Percentiles rank a stretch among this genome's conserved stretches.
Evolutionary conservation across 1,284 basidiomycete species (phyloP).

Genomic region (Ganoderma lucidum): DNA sequence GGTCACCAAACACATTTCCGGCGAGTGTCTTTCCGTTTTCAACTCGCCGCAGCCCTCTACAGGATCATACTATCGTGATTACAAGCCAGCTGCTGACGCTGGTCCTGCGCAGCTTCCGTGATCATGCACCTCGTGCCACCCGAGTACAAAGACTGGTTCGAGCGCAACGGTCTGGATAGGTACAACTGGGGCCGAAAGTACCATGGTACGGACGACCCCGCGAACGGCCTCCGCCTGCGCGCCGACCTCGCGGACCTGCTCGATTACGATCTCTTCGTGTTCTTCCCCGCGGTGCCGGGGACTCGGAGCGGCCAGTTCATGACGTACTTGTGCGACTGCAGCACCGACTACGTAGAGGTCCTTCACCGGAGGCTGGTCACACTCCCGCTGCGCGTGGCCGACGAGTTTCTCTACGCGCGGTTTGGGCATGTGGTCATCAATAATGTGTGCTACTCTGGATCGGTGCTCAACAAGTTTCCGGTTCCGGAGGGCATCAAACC

Average conservation of each 20-base stretch:
- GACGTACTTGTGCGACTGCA: background rate
- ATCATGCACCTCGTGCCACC: background rate
- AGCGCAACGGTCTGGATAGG: background rate
- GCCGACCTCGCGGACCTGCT: background rate
- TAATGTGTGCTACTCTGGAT: background rate
- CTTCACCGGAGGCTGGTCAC: slow-evolving; percentile 1
- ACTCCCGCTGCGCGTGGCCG: background rate
- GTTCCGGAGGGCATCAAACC: no score
- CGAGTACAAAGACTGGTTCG: background rate
- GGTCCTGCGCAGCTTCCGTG: background rate
- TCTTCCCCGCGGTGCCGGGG: background rate
- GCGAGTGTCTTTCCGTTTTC: no score
- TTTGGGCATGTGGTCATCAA: slow-evolving; percentile 6
- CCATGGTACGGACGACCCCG: background rate
- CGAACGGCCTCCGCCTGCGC: background rate
- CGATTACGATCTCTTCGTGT: background rate
- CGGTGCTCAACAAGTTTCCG: no score
- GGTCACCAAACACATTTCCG: background rate
- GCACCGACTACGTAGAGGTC: slow-evolving; percentile 1
- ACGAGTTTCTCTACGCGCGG: slow-evolving; percentile 10
- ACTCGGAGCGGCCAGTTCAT: background rate
- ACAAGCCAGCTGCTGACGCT: no score
- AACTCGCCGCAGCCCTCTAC: no score
- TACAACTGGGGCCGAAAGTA: background rate
- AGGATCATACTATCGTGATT: no score